Evolutionary conservation across 805 yeast species (phyloP).

Genomic region (Teunomyces tritomae): DNA sequence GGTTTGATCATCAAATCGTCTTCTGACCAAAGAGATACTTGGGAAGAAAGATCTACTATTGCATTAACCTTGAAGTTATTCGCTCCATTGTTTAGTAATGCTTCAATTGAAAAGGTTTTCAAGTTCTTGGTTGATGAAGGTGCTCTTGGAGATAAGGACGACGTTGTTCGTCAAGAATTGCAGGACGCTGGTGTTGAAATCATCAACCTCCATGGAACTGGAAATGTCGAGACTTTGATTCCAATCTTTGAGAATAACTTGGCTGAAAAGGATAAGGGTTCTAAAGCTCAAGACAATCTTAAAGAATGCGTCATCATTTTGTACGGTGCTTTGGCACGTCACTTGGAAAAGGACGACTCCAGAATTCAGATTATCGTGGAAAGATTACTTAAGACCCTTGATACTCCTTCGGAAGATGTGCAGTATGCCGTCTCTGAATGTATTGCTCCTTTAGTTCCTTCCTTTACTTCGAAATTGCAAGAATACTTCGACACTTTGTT

Average conservation of each 20-base stretch:
- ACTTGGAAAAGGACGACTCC: slow-evolving; percentile 63
- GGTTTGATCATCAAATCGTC: slow-evolving; percentile 72
- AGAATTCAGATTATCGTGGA: slow-evolving; percentile 66
- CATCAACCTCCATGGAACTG: slow-evolving; percentile 63
- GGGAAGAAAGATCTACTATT: slow-evolving; percentile 84
- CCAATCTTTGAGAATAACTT: slow-evolving; percentile 77
- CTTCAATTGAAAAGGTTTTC: slow-evolving; percentile 53
- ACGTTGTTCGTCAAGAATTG: slow-evolving; percentile 72
- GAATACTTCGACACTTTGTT: slow-evolving; percentile 58
- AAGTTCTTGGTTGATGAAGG: slow-evolving; percentile 58
- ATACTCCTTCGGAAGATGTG: slow-evolving; percentile 86
- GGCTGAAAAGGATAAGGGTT: slow-evolving; percentile 46
- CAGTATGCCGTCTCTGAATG: slow-evolving; percentile 86
- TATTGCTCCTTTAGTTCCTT: slow-evolving; percentile 74
- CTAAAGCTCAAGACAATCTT: slow-evolving; percentile 54
- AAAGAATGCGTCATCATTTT: slow-evolving; percentile 80
- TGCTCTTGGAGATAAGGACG: slow-evolving; percentile 74
- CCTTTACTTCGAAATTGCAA: slow-evolving; percentile 50
- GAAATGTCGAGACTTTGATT: slow-evolving; percentile 67
- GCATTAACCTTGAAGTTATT: slow-evolving; percentile 64
- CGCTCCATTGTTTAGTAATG: slow-evolving; percentile 44
- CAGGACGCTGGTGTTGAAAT: slow-evolving; percentile 86
- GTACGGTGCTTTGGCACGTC: slow-evolving; percentile 89
- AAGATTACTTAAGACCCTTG: slow-evolving; percentile 69
- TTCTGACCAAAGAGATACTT: slow-evolving; percentile 62